phyloP scores from a whole-genome alignment of 805 yeast species.

The Kodamaea neixiangensis region DNA sequence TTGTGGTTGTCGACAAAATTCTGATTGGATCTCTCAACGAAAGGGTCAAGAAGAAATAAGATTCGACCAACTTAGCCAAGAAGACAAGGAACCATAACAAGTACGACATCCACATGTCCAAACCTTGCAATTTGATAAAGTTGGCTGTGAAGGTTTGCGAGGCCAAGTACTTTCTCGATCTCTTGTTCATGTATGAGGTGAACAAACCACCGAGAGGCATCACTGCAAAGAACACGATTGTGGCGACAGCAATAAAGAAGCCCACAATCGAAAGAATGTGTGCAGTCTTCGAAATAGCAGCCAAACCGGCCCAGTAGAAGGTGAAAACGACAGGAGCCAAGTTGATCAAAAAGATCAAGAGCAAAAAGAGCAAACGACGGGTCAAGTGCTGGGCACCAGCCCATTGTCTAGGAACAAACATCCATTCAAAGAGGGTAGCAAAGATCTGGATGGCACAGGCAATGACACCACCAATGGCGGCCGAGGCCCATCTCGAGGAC shows the following conservation, averaged over 20 bases:
- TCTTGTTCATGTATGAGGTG: slow-evolving; percentile 86
- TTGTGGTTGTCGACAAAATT: slow-evolving; percentile 74
- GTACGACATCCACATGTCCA: slow-evolving; percentile 96
- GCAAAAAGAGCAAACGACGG: slow-evolving; percentile 79
- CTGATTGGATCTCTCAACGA: slow-evolving; percentile 95
- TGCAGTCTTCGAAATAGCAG: slow-evolving; percentile 69
- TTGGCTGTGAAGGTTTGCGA: slow-evolving; percentile 96
- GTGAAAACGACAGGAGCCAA: slow-evolving; percentile 86
- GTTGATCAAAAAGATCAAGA: slow-evolving; percentile 66
- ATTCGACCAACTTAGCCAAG: slow-evolving; percentile 85
- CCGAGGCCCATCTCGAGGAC: slow-evolving; percentile 90
- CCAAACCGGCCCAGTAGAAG: slow-evolving; percentile 74
- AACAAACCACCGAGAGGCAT: slow-evolving; percentile 98
- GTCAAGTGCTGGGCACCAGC: slow-evolving; percentile 97
- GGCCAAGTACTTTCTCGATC: slow-evolving; percentile 85
- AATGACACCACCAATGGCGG: slow-evolving; percentile 88
- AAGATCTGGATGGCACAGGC: slow-evolving; percentile 78
- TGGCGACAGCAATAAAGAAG: slow-evolving; percentile 84
- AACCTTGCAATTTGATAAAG: slow-evolving; percentile 75
- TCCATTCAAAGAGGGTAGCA: slow-evolving; percentile 93
- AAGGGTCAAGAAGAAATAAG: slow-evolving; percentile 87
- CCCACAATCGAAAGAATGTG: slow-evolving; percentile 79
- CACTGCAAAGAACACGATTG: slow-evolving; percentile 81
- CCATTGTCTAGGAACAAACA: slow-evolving; percentile 96
- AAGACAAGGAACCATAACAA: slow-evolving; percentile 88